Evolutionary conservation across 805 yeast genomes (phyloP), one percentile per base, ranked within the genome.

Genomic region (Candida germanica): DNA sequence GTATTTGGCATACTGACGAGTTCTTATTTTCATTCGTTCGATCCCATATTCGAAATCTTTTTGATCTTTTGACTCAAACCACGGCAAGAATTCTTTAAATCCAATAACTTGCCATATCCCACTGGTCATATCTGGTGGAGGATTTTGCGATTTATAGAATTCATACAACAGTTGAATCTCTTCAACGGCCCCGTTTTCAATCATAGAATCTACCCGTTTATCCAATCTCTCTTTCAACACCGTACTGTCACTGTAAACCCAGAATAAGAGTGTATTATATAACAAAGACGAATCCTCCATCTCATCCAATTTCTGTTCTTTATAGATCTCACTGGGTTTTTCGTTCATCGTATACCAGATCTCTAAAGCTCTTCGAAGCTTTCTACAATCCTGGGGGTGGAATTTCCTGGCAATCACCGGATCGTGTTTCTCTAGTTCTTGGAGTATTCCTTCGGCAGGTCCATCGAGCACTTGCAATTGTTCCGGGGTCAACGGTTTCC

Each of bases 41-140:
- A 81, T 62, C 7, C 91, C 78, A 3, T 60, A 64, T 3, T 53
- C 53, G 35, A 73, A 71, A 11, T 46, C 33, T 5, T 15, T 27
- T 17, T 29, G 27, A 43, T 36, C 16, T 1, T 49, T 48, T 6
- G n/a, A 11, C 13, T 31, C 26, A 2, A 78, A 48, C 83, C 84
- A 87, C 1, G 94, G 91, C 24, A 86, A 52, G 52, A 87, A 87
- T 51, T 87, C 96, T 54, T 87, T 86, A 59, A 86, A 93, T 1
- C 98, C 98, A 50, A 91, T 86, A 1, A 86, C 96, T 61, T 93
- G 98, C 88, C 88, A 88, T 0, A 91, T 73, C 2, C 98, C 98
- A 39, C 73, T 66, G 36, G 83, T 83, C 38, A 77, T 61, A 39
- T 71, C 79, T 7, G 83, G 78, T 15, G 50, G 54, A 0, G 56